Conservation (phyloP, 495 filamentous ascomycete species). For the Talaromyces proteolyticus region DNA sequence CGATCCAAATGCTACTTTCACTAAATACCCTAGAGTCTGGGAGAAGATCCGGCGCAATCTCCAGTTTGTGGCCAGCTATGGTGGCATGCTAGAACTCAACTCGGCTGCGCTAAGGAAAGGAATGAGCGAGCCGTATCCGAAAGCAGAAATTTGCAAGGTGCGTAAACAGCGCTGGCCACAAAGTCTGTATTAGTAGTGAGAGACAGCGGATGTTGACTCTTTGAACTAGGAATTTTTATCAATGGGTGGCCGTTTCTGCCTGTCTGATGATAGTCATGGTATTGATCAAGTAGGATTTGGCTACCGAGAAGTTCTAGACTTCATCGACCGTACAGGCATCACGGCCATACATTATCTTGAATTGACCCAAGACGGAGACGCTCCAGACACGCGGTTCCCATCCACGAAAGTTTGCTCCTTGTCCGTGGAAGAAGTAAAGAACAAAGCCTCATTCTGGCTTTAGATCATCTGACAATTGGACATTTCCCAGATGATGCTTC, state of each 20-base stretch:
- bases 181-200: not conserved
- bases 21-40: conserved; percentile 60
- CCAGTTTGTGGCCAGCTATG: conserved; percentile 59
- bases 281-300: conserved; percentile 72
- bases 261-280: conserved; percentile 90
- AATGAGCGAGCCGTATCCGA: conserved; percentile 84
- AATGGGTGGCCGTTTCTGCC: conserved; percentile 72
- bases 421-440: conserved; percentile 18
- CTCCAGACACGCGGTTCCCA: conserved; percentile 34
- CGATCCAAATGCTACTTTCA: conserved; percentile 54
- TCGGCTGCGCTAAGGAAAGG: conserved; percentile 83
- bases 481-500: not conserved
- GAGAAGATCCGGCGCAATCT: conserved; percentile 67
- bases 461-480: not conserved
- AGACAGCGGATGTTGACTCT: not conserved
- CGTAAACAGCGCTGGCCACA: conserved; percentile 14
- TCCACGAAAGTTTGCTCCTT: conserved; percentile 23
- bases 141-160: conserved; percentile 70
- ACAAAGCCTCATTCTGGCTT: conserved; percentile 22
- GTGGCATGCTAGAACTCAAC: conserved; percentile 84
- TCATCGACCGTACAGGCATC: conserved; percentile 43
- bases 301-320: conserved; percentile 56
- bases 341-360: conserved; percentile 33
- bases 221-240: conserved; percentile 46
- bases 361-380: conserved; percentile 14